phyloP scores from a whole-genome alignment of 2,329 filamentous ascomycete species.

The Colletotrichum sp. region DNA sequence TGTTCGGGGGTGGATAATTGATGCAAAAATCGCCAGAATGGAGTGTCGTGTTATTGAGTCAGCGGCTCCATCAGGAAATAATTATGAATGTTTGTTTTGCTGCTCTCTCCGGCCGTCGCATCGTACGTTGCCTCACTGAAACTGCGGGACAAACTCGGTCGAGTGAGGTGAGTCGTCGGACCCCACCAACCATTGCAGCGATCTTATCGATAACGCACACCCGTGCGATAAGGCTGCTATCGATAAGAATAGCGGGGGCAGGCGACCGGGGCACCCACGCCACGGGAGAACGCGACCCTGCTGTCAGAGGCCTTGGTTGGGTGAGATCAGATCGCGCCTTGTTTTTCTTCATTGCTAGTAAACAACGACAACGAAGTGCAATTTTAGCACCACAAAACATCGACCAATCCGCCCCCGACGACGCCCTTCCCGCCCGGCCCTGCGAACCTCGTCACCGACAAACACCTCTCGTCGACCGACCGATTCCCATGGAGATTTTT shows the following conservation, averaged over 20 bases:
- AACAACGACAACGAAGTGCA: constrained; percentile 22
- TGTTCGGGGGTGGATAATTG: background rate
- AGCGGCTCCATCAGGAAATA: background rate
- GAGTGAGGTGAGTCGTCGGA: constrained; percentile 5
- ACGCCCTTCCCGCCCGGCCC: constrained; percentile 18
- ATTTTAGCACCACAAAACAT: constrained; percentile 23
- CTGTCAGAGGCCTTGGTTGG: constrained; percentile 14
- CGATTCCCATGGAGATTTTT: background rate
- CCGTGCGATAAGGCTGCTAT: background rate
- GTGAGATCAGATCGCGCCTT: constrained; percentile 22
- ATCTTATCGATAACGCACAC: constrained; percentile 7
- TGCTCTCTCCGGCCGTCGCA: background rate
- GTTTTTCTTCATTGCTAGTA: constrained; percentile 23
- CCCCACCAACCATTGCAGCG: constrained; percentile 1
- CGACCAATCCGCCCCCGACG: constrained; percentile 14
- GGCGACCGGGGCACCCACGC: constrained; percentile 12
- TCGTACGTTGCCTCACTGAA: background rate
- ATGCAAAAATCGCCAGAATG: background rate
- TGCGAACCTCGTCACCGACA: constrained; percentile 3
- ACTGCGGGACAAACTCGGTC: constrained; percentile 3
- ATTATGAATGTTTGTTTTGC: background rate
- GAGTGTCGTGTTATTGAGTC: background rate
- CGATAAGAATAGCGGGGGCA: background rate
- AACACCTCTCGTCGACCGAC: background rate
- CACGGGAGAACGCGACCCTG: constrained; percentile 13